Evolutionary conservation across 1,284 basidiomycete species (phyloP), one percentile per base, ranked within the genome.

Genomic region (Tilletia setariae): DNA sequence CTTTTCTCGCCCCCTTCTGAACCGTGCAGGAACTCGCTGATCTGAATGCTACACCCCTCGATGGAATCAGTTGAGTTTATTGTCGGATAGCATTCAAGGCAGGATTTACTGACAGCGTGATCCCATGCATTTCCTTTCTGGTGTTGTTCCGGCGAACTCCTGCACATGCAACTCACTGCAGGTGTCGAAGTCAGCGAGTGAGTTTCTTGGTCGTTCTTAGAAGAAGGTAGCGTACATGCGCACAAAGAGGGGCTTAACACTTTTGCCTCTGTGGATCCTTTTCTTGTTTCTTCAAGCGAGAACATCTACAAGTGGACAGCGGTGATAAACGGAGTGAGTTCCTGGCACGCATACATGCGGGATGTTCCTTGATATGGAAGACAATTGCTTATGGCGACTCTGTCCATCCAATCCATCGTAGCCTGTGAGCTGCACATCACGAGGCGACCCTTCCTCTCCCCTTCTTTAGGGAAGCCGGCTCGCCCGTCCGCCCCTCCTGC

Each of bases 231-330:
- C 35, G 11, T 40, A 40, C 35, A 40, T 40, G 35, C n/a, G 35
- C 35, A 11, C 35, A 40, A 4, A 42, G 25, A 16, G n/a, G 8
- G 32, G 28, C 51, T 43, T 25, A 21, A 44, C 19, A 3, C 44
- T 11, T 11, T 59, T 40, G 21, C 42, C 19, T 23, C 6, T 49
- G 21, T 49, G 46, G n/a, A n/a, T n/a, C n/a, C 16, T 49, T 16
- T 53, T 15, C 1, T 53, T 53, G 11, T 3, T 25, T 28, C 16
- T 46, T 40, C 30, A 35, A 59, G 53, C 9, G 66, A 70, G 16
- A 78, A 78, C 67, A 76, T 78, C 62, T 78, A 76, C 71, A 75
- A 76, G 35, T 78, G 76, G 76, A 70, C 70, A n/a, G 76, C 76
- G 19, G 73, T 68, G 68, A 65, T 78, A 16, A 49, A 66, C 21